Conservation (phyloP, 2,329 filamentous ascomycete genomes). For the Cladosporium halotolerans region DNA sequence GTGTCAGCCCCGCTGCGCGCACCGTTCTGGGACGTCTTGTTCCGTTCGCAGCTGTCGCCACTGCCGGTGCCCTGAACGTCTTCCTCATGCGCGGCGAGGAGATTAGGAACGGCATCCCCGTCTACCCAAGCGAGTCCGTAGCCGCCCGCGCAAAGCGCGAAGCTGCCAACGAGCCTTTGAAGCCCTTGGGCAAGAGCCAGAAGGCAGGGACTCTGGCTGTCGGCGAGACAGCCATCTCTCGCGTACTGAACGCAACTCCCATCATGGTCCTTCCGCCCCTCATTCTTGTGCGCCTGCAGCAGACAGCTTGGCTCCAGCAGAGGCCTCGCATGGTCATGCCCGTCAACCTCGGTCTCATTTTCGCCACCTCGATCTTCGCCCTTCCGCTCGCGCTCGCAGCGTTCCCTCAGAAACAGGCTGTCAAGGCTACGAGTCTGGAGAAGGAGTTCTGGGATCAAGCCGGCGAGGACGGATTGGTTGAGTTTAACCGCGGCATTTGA, state of each 20-base stretch:
- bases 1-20: conserved; percentile 66
- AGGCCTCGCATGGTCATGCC: conserved; percentile 72
- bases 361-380: conserved; percentile 80
- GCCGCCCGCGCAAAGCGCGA: conserved; percentile 55
- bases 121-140: conserved; percentile 74
- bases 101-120: conserved; percentile 85
- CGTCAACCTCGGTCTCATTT: conserved; percentile 79
- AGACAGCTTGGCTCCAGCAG: conserved; percentile 70
- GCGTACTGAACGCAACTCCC: conserved; percentile 88
- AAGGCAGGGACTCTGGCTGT: conserved; percentile 86
- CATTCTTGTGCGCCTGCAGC: conserved; percentile 76
- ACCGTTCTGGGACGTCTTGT: conserved; percentile 79
- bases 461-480: conserved; percentile 74
- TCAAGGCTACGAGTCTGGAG: conserved; percentile 70
- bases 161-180: conserved; percentile 26
- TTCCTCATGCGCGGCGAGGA: conserved; percentile 97
- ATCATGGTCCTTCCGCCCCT: conserved; percentile 96
- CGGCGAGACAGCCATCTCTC: conserved; percentile 82
- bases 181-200: conserved; percentile 74
- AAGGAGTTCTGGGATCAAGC: conserved; percentile 78
- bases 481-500: conserved; percentile 92
- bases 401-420: conserved; percentile 85
- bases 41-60: conserved; percentile 91
- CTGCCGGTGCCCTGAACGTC: conserved; percentile 85
- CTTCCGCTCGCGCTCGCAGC: conserved; percentile 83